These are phyloP conservation scores for Reutealis trisperma DNA, from an alignment of 345 rosid genomes.

Conservation along the genomic window DNA sequence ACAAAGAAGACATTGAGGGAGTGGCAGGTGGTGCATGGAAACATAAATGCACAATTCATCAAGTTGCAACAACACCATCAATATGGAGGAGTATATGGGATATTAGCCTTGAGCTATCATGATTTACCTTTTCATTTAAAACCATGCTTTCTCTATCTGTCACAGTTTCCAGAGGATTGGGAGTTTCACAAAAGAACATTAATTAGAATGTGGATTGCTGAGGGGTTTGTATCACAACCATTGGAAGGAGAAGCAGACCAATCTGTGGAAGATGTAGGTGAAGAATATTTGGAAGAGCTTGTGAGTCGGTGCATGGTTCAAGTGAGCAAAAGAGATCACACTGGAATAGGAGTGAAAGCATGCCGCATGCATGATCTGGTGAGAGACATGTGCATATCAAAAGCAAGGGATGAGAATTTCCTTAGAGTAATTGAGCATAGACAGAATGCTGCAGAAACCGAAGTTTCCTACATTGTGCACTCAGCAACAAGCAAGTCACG, in stretches of 20 bases:
- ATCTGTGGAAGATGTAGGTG: conserved; percentile 2
- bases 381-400: conserved; percentile 10
- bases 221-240: conserved; percentile 8
- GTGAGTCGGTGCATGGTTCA: conserved; percentile 1
- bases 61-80: background rate
- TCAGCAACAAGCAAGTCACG: background rate
- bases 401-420: conserved; percentile 15
- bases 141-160: conserved; percentile 17
- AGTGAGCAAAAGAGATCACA: background rate
- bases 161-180: conserved; percentile 12
- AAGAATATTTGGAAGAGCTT: conserved; percentile 13
- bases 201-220: conserved; percentile 20
- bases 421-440: background rate
- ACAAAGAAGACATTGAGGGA: background rate
- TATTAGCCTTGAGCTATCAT: background rate
- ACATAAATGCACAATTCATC: background rate
- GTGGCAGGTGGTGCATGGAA: conserved; percentile 6
- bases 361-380: conserved; percentile 6
- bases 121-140: conserved; percentile 10
- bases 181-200: background rate
- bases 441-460: no score
- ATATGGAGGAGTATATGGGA: conserved; percentile 13
- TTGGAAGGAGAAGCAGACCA: background rate
- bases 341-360: background rate
- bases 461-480: no score